phyloP scores from a whole-genome alignment of 345 rosid species.

The Salix exigua region DNA sequence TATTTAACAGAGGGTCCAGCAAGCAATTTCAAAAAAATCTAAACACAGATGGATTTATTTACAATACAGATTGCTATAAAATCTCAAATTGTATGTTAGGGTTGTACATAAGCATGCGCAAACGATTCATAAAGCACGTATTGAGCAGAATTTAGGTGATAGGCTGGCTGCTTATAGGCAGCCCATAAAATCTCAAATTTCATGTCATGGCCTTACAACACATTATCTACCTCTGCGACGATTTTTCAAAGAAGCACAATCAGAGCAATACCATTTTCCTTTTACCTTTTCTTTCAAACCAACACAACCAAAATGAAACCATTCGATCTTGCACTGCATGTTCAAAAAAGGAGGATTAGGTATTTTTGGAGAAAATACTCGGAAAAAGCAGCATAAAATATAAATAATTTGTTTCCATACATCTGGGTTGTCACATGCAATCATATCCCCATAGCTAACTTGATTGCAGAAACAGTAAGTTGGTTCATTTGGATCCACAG shows the following conservation, averaged over 20 bases:
- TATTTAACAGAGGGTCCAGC: too few relatives aligned
- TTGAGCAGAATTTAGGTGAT: not conserved
- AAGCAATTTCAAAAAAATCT: too few relatives aligned
- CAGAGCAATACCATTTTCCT: slow-evolving; percentile 94
- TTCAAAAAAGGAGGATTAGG: not conserved
- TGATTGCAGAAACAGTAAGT: slow-evolving; percentile 92
- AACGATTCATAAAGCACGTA: not conserved
- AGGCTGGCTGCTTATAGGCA: not conserved
- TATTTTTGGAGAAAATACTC: too few relatives aligned
- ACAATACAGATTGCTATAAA: not conserved
- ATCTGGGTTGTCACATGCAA: slow-evolving; percentile 87
- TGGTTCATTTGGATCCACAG: slow-evolving; percentile 96
- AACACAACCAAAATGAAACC: slow-evolving; percentile 97
- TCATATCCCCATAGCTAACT: slow-evolving; percentile 97
- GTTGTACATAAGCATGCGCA: not conserved
- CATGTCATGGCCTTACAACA: not conserved
- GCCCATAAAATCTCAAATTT: not conserved
- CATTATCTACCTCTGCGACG: slow-evolving; percentile 66
- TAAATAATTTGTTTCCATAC: slow-evolving; percentile 37
- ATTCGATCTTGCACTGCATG: slow-evolving; percentile 89
- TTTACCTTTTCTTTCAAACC: slow-evolving; percentile 81
- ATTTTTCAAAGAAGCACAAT: slow-evolving; percentile 60
- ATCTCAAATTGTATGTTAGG: not conserved
- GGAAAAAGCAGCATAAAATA: too few relatives aligned
- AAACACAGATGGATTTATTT: not conserved